A percentile compares a stretch with the other conserved stretches of the same genome.
Evolutionary conservation across 345 rosid species (phyloP).

Genomic region (Pistacia atlantica): DNA sequence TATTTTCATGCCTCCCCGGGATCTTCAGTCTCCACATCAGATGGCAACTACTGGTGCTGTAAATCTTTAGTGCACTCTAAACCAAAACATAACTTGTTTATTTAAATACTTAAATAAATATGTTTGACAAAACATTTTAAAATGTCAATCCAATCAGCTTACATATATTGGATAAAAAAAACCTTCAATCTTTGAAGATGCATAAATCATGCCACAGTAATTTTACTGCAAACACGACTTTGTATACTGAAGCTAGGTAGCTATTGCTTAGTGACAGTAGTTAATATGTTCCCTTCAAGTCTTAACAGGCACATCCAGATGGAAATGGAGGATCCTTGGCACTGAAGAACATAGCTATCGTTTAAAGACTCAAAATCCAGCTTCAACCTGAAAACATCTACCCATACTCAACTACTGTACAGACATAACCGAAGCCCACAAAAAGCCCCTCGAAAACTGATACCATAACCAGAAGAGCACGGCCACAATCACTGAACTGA

Average conservation of each 20-base stretch:
- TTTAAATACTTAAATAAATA: neutral
- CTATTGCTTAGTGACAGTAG: neutral
- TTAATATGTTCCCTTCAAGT: neutral
- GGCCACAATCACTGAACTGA: conserved; percentile 14
- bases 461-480: conserved; percentile 13
- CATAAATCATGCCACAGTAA: conserved; percentile 5
- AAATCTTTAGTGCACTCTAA: neutral
- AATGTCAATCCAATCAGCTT: conserved; percentile 3
- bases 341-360: neutral
- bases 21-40: too few relatives aligned
- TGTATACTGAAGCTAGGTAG: neutral
- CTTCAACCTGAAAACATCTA: conserved; percentile 22
- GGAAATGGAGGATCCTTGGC: neutral
- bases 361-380: conserved; percentile 20
- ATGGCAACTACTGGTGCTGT: too few relatives aligned
- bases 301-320: neutral
- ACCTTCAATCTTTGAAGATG: neutral
- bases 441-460: conserved; percentile 19
- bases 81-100: neutral
- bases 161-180: neutral
- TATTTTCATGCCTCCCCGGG: too few relatives aligned
- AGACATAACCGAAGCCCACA: conserved; percentile 26
- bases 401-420: conserved; percentile 42
- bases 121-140: neutral
- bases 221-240: neutral